Evolutionary conservation across 1,139 yeast species (phyloP).

Genomic region (Saccharomyces pastorianus): DNA sequence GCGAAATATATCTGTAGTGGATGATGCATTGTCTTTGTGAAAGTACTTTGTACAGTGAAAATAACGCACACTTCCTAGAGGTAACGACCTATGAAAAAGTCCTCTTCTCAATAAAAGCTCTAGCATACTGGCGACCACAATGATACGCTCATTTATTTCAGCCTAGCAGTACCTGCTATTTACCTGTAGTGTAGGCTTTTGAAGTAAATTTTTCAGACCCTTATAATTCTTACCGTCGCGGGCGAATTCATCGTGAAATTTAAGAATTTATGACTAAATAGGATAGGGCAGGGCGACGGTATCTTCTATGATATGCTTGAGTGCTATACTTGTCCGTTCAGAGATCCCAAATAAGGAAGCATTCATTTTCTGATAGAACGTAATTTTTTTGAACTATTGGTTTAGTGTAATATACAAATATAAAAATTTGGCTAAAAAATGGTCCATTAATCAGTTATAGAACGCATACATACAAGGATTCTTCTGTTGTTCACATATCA

Average conservation of each 20-base stretch:
- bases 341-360: not conserved
- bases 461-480: not conserved
- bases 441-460: not conserved
- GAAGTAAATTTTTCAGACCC: not conserved
- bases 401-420: not conserved
- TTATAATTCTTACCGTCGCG: not conserved
- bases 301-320: not conserved
- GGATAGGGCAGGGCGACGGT: not conserved
- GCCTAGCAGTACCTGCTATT: not conserved
- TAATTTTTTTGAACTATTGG: not conserved
- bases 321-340: not conserved
- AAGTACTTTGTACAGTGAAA: not conserved
- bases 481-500: constrained; percentile 35
- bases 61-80: not conserved
- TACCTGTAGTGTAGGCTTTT: not conserved
- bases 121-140: not conserved
- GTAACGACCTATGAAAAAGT: not conserved
- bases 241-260: not conserved
- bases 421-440: not conserved
- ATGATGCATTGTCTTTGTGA: not conserved
- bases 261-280: not conserved
- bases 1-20: not conserved
- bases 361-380: not conserved
- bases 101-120: not conserved
- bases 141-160: not conserved